Evolutionary conservation across 75 land plant species (phyloP).

Genomic region (Gnetum montanum): DNA sequence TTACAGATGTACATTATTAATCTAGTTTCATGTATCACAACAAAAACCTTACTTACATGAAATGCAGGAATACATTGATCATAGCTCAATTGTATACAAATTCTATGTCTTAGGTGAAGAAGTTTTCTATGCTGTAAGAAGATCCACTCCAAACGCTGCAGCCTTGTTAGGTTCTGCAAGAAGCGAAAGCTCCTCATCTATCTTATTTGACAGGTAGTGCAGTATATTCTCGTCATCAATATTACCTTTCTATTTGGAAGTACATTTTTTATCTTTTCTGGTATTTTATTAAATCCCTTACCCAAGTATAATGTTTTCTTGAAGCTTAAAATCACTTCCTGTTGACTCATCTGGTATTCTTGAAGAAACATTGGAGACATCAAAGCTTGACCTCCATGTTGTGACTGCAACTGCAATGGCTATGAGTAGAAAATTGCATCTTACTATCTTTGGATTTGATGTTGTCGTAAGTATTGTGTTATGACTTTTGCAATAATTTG

Average conservation of each 20-base stretch:
- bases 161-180: conserved; percentile 28
- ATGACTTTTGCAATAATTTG: background rate
- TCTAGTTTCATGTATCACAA: too few relatives aligned
- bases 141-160: conserved; percentile 73
- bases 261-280: too few relatives aligned
- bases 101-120: conserved; percentile 73
- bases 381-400: conserved; percentile 49
- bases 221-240: background rate
- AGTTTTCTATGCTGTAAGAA: conserved; percentile 69
- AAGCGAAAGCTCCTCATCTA: conserved; percentile 23
- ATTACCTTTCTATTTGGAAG: background rate
- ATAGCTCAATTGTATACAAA: conserved; percentile 71
- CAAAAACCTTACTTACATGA: too few relatives aligned
- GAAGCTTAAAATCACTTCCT: conserved; percentile 89
- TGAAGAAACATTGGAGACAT: conserved; percentile 8
- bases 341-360: conserved; percentile 11
- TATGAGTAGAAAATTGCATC: conserved; percentile 46
- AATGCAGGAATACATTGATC: conserved; percentile 93
- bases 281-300: too few relatives aligned
- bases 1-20: too few relatives aligned
- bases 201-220: conserved; percentile 77
- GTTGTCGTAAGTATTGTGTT: conserved; percentile 63
- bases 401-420: conserved; percentile 60
- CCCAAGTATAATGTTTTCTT: too few relatives aligned
- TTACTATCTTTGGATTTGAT: conserved; percentile 97